A percentile compares a stretch with the other conserved stretches of the same genome.
Evolutionary conservation across 768 basidiomycete genomes (phyloP).

Genomic region (Kwoniella europaea): DNA sequence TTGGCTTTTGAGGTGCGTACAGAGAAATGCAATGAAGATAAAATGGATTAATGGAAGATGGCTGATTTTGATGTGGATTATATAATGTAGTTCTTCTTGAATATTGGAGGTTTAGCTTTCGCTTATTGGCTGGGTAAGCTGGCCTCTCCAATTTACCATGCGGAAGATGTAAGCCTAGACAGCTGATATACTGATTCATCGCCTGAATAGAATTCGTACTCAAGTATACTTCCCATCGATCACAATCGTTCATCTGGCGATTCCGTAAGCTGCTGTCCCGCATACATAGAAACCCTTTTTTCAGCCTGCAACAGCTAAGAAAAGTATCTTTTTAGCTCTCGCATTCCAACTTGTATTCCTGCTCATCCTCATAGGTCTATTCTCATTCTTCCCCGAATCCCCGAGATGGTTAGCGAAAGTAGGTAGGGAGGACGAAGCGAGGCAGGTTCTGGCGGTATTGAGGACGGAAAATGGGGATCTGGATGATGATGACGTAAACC

Average conservation of each 20-base stretch:
- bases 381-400: slow-evolving; percentile 44
- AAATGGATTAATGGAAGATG: too few species aligned
- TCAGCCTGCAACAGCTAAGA: too few species aligned
- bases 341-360: slow-evolving; percentile 48
- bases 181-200: too few species aligned
- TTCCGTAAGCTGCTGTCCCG: slow-evolving; percentile 21
- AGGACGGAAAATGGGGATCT: slow-evolving; percentile 20
- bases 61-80: too few species aligned
- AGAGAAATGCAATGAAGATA: too few species aligned
- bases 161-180: too few species aligned
- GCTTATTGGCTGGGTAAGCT: slow-evolving; percentile 42
- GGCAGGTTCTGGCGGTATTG: slow-evolving; percentile 24
- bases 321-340: slow-evolving; percentile 17
- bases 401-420: slow-evolving; percentile 48
- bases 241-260: slow-evolving; percentile 29
- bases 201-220: slow-evolving; percentile 23
- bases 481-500: slow-evolving; percentile 20
- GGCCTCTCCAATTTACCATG: not conserved
- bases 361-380: slow-evolving; percentile 28
- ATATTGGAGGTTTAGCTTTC: slow-evolving; percentile 29
- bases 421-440: slow-evolving; percentile 38
- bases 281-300: too few species aligned
- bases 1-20: slow-evolving; percentile 37
- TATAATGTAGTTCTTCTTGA: not conserved
- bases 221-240: slow-evolving; percentile 22